Percentiles rank a stretch among this genome's conserved stretches.
phyloP scores from a whole-genome alignment of 805 yeast species.

The Suhomyces sp. region DNA sequence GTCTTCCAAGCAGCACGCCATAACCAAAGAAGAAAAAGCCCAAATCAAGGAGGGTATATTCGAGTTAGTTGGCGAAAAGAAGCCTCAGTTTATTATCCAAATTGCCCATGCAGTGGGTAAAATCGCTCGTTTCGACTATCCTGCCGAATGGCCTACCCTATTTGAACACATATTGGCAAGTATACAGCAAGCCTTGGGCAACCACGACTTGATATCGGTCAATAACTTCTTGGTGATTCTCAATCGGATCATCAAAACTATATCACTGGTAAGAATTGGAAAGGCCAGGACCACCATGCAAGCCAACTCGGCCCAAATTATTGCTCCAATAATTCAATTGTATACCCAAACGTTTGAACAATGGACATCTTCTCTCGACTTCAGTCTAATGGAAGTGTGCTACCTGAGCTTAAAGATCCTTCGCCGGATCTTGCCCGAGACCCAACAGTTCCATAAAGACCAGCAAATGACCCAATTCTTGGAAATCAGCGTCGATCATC shows the following conservation, averaged over 20 bases:
- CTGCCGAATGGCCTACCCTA: slow-evolving; percentile 78
- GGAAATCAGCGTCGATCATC: slow-evolving; percentile 52
- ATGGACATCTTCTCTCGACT: slow-evolving; percentile 55
- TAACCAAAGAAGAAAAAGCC: slow-evolving; percentile 62
- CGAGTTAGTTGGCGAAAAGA: slow-evolving; percentile 60
- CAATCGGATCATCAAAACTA: slow-evolving; percentile 73
- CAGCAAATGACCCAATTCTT: slow-evolving; percentile 60
- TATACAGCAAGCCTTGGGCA: slow-evolving; percentile 41
- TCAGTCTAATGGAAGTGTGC: slow-evolving; percentile 66
- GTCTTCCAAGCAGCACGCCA: slow-evolving; percentile 51
- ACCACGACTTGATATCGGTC: slow-evolving; percentile 48
- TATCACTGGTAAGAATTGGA: slow-evolving; percentile 79
- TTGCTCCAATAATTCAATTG: slow-evolving; percentile 56
- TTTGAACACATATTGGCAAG: slow-evolving; percentile 59
- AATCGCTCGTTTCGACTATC: slow-evolving; percentile 82
- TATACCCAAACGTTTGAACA: slow-evolving; percentile 58
- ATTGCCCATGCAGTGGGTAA: slow-evolving; percentile 80
- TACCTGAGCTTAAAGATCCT: slow-evolving; percentile 73
- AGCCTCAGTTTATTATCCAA: slow-evolving; percentile 73
- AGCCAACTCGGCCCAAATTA: slow-evolving; percentile 60
- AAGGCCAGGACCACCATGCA: slow-evolving; percentile 77
- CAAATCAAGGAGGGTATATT: slow-evolving; percentile 61
- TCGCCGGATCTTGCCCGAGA: slow-evolving; percentile 72
- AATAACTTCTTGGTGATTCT: slow-evolving; percentile 64
- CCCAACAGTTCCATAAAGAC: slow-evolving; percentile 63